These are phyloP conservation scores for Globisporangium uncinulatum DNA, from an alignment of 352 stramenopile species.

Conservation along the genomic window DNA sequence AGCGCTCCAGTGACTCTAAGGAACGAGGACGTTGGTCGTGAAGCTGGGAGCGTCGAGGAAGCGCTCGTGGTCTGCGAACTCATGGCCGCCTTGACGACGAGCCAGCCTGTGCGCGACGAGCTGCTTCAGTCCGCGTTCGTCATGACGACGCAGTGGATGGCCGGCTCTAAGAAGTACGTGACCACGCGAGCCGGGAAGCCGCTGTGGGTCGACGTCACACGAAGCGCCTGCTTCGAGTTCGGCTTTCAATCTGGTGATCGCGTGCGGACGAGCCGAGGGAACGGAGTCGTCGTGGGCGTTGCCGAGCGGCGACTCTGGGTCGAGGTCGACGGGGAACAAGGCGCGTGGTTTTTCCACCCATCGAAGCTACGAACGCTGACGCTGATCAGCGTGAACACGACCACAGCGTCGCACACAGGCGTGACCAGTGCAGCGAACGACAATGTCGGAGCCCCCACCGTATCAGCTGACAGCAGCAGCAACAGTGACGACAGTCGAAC, in stretches of 20 bases:
- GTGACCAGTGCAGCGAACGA: not conserved
- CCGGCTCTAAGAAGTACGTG: constrained; percentile 38
- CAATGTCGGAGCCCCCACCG: not conserved
- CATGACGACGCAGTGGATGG: constrained; percentile 54
- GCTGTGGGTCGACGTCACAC: constrained; percentile 65
- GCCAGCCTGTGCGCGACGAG: constrained; percentile 15
- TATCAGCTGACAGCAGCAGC: not conserved
- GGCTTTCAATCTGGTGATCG: constrained; percentile 53
- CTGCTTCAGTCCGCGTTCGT: constrained; percentile 36
- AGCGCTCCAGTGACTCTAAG: not conserved
- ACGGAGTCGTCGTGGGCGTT: constrained; percentile 61
- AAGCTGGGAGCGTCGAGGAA: constrained; percentile 35
- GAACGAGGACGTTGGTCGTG: not conserved
- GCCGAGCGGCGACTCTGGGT: constrained; percentile 66
- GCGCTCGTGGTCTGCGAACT: constrained; percentile 56
- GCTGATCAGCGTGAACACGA: constrained; percentile 11
- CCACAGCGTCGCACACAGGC: not conserved
- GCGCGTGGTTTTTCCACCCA: constrained; percentile 78
- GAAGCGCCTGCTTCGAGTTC: constrained; percentile 22
- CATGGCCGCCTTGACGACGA: constrained; percentile 36
- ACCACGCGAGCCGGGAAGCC: constrained; percentile 53
- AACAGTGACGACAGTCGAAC: not conserved
- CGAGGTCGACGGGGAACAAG: constrained; percentile 67
- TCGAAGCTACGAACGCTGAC: constrained; percentile 48
- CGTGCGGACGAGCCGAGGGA: constrained; percentile 71